phyloP scores from a whole-genome alignment of 306 rosid species.

The Begonia fuchsioides region DNA sequence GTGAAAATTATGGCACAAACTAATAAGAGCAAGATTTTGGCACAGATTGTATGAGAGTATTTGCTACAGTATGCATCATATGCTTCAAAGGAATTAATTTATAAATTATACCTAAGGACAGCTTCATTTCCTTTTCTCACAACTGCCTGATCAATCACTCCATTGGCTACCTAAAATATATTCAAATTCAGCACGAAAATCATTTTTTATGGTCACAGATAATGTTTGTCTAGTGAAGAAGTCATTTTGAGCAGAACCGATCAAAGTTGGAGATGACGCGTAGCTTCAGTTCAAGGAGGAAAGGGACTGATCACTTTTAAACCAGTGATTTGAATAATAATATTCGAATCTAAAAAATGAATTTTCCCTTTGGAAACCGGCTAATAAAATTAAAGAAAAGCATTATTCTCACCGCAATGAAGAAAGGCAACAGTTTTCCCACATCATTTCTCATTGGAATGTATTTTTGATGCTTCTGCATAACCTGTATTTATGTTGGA shows the following conservation, averaged over 20 bases:
- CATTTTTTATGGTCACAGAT: no score
- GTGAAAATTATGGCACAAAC: not conserved
- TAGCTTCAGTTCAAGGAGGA: no score
- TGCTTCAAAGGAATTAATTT: not conserved
- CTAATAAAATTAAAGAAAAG: not conserved
- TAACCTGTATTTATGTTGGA: conserved; percentile 46
- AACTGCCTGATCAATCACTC: conserved; percentile 47
- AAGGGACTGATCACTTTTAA: no score
- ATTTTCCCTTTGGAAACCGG: no score
- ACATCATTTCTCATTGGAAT: conserved; percentile 48
- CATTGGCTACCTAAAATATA: conserved; percentile 64
- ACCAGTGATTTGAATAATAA: no score
- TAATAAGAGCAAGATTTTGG: no score
- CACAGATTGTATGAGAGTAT: no score
- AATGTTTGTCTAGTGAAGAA: no score
- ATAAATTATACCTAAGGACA: conserved; percentile 51
- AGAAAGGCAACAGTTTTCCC: conserved; percentile 68
- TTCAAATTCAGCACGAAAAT: no score
- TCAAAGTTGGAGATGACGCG: no score
- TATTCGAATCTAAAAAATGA: no score
- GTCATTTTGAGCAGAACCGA: not conserved
- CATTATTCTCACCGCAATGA: conserved; percentile 63
- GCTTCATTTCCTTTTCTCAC: conserved; percentile 96
- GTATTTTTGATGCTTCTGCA: conserved; percentile 96
- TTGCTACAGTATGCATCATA: no score